A percentile compares a stretch with the other conserved stretches of the same genome.
Evolutionary conservation across 179 eudicot genomes (phyloP).

Genomic region (Patellifolia procumbens): DNA sequence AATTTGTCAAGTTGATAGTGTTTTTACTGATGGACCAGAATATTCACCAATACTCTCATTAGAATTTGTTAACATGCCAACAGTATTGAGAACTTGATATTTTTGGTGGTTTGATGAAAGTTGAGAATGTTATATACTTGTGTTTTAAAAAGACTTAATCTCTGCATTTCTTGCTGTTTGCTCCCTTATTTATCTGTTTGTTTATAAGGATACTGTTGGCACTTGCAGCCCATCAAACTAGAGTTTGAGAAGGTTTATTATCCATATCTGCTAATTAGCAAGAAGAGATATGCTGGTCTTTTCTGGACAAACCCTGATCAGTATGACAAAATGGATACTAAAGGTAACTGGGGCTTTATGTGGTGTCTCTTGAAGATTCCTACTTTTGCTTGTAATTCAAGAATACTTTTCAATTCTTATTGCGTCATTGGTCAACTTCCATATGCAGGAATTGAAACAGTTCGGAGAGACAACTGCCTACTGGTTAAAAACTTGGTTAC

Average conservation of each 20-base stretch:
- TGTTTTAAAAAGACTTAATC: background rate
- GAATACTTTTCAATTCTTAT: background rate
- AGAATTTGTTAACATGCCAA: background rate
- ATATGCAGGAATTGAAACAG: slow-evolving; percentile 94
- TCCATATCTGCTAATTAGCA: slow-evolving; percentile 93
- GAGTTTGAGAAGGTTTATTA: slow-evolving; percentile 99
- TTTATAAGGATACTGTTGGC: background rate
- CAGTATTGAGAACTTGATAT: background rate
- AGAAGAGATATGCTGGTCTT: slow-evolving; percentile 99
- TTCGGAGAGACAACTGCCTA: slow-evolving; percentile 94
- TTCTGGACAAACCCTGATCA: slow-evolving; percentile 87
- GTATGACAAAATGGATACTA: slow-evolving; percentile 97
- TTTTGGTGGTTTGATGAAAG: background rate
- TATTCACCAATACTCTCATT: background rate
- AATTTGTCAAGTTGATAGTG: background rate
- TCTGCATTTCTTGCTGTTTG: slow-evolving; percentile 10
- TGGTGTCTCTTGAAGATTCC: slow-evolving; percentile 10
- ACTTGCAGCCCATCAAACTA: slow-evolving; percentile 82
- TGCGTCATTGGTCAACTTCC: slow-evolving; percentile 15
- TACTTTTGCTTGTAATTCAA: background rate
- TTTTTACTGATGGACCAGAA: background rate
- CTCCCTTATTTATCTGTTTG: background rate
- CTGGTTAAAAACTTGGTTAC: slow-evolving; percentile 88
- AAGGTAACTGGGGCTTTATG: slow-evolving; percentile 54
- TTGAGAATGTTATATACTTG: background rate